Base-by-base conservation (phyloP, 371 early-diverging fungal species). In the Apophysomyces elegans region DNA sequence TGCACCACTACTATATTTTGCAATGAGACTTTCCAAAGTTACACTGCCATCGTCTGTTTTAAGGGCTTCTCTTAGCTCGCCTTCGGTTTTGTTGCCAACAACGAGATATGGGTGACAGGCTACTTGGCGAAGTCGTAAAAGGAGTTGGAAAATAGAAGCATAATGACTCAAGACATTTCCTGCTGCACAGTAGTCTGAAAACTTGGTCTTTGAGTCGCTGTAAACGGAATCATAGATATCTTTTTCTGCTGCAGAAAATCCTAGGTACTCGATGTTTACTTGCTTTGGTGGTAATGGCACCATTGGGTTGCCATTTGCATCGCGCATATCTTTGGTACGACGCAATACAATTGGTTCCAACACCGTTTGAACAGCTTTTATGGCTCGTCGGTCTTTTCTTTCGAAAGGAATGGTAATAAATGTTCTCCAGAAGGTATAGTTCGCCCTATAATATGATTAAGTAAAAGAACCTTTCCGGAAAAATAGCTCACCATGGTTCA, bases 331-430 rank as follows among this genome's bases (percentile, higher is more conserved):
- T 58, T 91, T 91, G 5, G 89, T 90, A 16, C 91, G 78, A 16
- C 91, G 81, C 14, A 92, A 67, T 0, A 89, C 84, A 38, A 92
- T 67, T 1, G 89, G 91, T 36, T 89, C 88, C 58, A 93, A 65
- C 1, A 93, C 87, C 1, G 82, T 76, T 35, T 91, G 89, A 18
- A 93, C 81, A 5, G 87, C 83, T 5, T 78, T 68, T 18, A 91
- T 59, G 4, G 91, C 91, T 12, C 72, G 65, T 3, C 74, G 64
- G 50, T 88, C 88, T 65, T 84, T 79, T 41, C 75, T 84, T 54
- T 81, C 81, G 63, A 92, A 88, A 0, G 93, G 92, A 1, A 86
- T 59, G 1, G 89, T 79, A 21, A 93, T 84, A 54, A 86, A 87
- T 4, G 86, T 73, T 6, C 81, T 78, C 91, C 91, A 92, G 59